These are phyloP conservation scores for Exophiala lecanii-corni DNA, from an alignment of 2,329 filamentous ascomycete species.

Conservation along the genomic window DNA sequence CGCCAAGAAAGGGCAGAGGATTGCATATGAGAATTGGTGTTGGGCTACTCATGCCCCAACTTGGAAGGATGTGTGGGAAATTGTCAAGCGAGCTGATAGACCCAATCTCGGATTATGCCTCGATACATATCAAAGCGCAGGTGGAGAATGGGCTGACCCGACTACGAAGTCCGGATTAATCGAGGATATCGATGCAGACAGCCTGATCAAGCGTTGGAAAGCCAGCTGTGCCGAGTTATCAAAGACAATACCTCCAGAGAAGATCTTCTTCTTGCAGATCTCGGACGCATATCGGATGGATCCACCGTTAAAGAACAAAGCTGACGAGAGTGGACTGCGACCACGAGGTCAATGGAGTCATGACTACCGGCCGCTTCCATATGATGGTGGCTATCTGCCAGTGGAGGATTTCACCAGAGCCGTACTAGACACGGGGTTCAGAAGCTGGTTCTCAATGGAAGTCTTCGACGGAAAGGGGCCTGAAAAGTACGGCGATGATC, in stretches of 20 bases:
- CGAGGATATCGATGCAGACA: slow-evolving; percentile 49
- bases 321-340: slow-evolving; percentile 50
- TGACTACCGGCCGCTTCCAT: slow-evolving; percentile 64
- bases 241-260: slow-evolving; percentile 57
- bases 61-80: slow-evolving; percentile 67
- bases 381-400: slow-evolving; percentile 66
- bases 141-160: slow-evolving; percentile 69
- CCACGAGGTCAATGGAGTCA: slow-evolving; percentile 67
- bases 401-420: slow-evolving; percentile 60
- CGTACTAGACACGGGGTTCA: slow-evolving; percentile 63
- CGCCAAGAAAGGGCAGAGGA: slow-evolving; percentile 50
- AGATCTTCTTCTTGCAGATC: slow-evolving; percentile 71
- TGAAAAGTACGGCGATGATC: slow-evolving; percentile 49
- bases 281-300: slow-evolving; percentile 66
- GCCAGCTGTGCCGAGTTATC: slow-evolving; percentile 54
- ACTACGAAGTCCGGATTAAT: slow-evolving; percentile 58
- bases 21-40: slow-evolving; percentile 80
- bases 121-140: slow-evolving; percentile 72
- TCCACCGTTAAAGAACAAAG: slow-evolving; percentile 49
- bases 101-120: slow-evolving; percentile 69
- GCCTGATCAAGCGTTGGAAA: slow-evolving; percentile 51
- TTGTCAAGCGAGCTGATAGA: slow-evolving; percentile 58
- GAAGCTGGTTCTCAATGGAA: slow-evolving; percentile 64
- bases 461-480: slow-evolving; percentile 61
- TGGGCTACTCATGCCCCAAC: slow-evolving; percentile 66